Base-by-base conservation (phyloP, 2,329 filamentous ascomycete genomes). In the Microcera coccophila region DNA sequence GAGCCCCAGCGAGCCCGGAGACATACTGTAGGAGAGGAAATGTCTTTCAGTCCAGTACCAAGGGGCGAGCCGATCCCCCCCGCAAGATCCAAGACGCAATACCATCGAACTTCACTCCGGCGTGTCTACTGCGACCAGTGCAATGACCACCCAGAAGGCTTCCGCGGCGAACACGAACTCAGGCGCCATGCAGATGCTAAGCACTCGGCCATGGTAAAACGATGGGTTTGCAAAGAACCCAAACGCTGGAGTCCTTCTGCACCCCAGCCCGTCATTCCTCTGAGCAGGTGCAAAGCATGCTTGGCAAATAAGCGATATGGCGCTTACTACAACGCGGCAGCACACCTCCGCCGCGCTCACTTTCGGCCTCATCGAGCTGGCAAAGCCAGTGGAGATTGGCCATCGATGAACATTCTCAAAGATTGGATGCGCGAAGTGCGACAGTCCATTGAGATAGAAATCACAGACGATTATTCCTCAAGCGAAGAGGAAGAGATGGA, bases 81-180 rank as follows among this genome's bases (percentile, higher is more conserved):
- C 1, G 54, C 62, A 15, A 57, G 58, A 21, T 61, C 61, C 26
- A 61, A 58, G 16, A 63, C 71, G 1, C 64, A 72, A 1, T 77
- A 76, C 43, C 75, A 76, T 45, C 67, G 75, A 19, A 71, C 73
- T 17, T 78, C 81, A 18, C 76, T 88, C 39, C 78, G 81, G 18
- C 86, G 88, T 53, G 84, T 90, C 38, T 83, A 81, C 60, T 96
- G 90, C 64, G 71, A 74, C 15, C 79, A 85, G 54, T 96, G 90
- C 69, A 82, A 84, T 52, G 86, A 89, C 57, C 83, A 91, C 47
- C 86, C 86, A 3, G 84, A 90, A 47, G 90, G 90, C 4, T 96
- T 95, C 63, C 84, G 90, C 35, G 90, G 90, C 44, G 89, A 94
- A 42, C 90, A 95, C 63, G 90, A 96, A 63, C 73, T 90, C 37